phyloP scores from a whole-genome alignment of 139 green algal species.

The Auxenochlorella protothecoides region DNA sequence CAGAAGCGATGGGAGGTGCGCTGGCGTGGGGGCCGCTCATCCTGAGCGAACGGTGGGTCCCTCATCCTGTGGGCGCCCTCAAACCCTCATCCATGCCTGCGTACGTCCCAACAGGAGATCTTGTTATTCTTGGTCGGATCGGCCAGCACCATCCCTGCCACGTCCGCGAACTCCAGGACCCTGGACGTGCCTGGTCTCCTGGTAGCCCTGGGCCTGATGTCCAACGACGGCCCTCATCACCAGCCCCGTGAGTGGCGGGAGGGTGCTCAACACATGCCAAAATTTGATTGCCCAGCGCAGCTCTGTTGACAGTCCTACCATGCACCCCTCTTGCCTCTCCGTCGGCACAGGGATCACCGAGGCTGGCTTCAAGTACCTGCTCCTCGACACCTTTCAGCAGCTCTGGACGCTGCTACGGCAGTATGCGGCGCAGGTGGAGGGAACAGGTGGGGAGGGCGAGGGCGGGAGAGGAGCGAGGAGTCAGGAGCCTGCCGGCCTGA shows the following conservation, averaged over 20 bases:
- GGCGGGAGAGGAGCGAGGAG: neutral
- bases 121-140: slow-evolving; percentile 46
- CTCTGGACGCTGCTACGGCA: slow-evolving; percentile 70
- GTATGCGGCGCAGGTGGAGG: slow-evolving; percentile 53
- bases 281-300: no score
- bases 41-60: neutral
- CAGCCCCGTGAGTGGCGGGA: no score
- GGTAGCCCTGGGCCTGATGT: slow-evolving; percentile 30
- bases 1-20: slow-evolving; percentile 49
- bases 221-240: no score
- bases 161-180: no score
- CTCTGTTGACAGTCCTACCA: no score
- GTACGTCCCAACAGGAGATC: slow-evolving; percentile 27
- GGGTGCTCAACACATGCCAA: no score
- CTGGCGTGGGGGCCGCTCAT: neutral
- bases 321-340: no score
- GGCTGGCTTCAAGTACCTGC: slow-evolving; percentile 68
- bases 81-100: neutral
- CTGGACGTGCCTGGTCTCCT: slow-evolving; percentile 46
- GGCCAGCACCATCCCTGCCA: neutral
- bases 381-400: slow-evolving; percentile 61
- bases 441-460: neutral
- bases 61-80: no score
- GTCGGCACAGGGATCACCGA: slow-evolving; percentile 31
- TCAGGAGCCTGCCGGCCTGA: no score